These are phyloP conservation scores for Lichtheimia ornata DNA, from an alignment of 371 early-diverging fungal species.

Conservation along the genomic window DNA sequence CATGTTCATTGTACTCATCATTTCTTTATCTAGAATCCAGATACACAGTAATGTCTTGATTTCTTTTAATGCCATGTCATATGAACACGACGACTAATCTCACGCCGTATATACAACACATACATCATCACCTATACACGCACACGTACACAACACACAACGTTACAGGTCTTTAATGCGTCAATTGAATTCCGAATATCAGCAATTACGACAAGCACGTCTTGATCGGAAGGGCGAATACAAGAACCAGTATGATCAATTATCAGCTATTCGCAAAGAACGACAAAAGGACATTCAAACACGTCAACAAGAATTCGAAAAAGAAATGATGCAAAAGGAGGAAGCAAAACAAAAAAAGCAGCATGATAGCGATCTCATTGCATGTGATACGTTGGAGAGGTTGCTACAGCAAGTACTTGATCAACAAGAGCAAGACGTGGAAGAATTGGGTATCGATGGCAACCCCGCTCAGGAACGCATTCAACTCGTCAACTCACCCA, in stretches of 20 bases:
- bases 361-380: neutral
- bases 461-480: neutral
- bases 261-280: constrained; percentile 13
- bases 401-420: constrained; percentile 3
- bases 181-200: constrained; percentile 13
- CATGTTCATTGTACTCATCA: neutral
- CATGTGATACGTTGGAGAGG: constrained; percentile 5
- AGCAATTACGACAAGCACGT: constrained; percentile 10
- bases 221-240: constrained; percentile 11
- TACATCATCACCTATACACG: neutral
- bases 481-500: constrained; percentile 11
- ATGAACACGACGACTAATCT: neutral
- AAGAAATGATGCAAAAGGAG: constrained; percentile 10
- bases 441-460: neutral
- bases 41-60: no score
- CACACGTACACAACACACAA: neutral
- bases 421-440: neutral
- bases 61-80: neutral
- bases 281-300: constrained; percentile 17
- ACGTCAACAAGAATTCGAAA: constrained; percentile 15
- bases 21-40: no score
- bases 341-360: constrained; percentile 9
- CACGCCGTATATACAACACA: neutral
- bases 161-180: neutral
- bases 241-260: constrained; percentile 2